Evolutionary conservation across 164 flowering plant species (phyloP), one percentile per base, ranked within the genome.

Genomic region (Sedum album): DNA sequence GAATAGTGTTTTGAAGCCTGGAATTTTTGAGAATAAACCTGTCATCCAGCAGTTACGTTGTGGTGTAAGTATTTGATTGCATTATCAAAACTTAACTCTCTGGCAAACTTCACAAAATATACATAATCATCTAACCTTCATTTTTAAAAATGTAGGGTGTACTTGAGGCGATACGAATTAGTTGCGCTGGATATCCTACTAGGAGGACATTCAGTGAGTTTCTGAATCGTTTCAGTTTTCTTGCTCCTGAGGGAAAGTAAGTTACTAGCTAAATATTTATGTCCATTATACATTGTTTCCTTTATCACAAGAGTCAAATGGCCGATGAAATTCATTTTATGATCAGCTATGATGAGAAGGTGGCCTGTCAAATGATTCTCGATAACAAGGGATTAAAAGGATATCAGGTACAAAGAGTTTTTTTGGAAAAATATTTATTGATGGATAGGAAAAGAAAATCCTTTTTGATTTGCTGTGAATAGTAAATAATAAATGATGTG

Each of bases 141-240:
- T 6, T 20, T 44, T 1, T 67, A 60, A 1, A 7, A 26, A 26
- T 28, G 62, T 67, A 94, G 99, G 99, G 99, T 78, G 99, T 94
- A 68, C 95, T 94, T 71, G 99, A 94, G 81, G 99, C 99, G 68
- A 94, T 94, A 38, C 81, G 99, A 78, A 94, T 94, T 70, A 94
- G 97, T 78, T 90, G 96, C 82, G 97, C 97, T 79, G 99, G 99
- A 65, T 94, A 89, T 81, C 99, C 99, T 44, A 94, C 99, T 15
- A 86, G 95, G 72, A 82, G 97, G 39, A 88, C 97, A 74, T 94
- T 94, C 72, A 86, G 88, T 83, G 99, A 94, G 74, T 94, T 94
- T 79, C 91, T 94, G 72, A 80, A 78, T 66, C 88, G 99, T 36
- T 94, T 94, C 81, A 96, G 97, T 73, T 86, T 91, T 74, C 99